Base-by-base conservation (phyloP, 345 rosid genomes). In the Garcia nutans region DNA sequence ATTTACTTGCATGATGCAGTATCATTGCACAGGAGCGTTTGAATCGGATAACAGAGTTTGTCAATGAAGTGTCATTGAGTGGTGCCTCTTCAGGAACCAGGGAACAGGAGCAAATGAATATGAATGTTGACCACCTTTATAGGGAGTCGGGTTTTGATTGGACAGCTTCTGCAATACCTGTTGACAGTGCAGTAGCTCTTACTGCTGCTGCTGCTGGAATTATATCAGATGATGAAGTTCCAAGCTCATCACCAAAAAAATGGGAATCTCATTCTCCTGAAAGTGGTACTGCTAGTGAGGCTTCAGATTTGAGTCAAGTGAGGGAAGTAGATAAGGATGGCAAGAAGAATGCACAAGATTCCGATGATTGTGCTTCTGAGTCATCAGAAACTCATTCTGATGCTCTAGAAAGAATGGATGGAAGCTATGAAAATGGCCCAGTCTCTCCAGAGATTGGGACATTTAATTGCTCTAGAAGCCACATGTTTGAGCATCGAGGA, bases 11-110 rank as follows among this genome's bases (percentile, higher is more conserved):
- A 77, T 83, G 82, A 73, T 90, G 94, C 93, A 96, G 99, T 75
- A 91, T 96, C 79, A 87, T 93, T 72, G 92, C 99, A 73, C 99
- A 96, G 81, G 99, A 96, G 89, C 98, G 98, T 57, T 88, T 96
- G 81, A 92, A 89, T 77, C 84, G 99, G 78, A 90, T 93, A 81
- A 93, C 99, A 37, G 88, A 89, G 62, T 90, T 92, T 84, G 87
- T 93, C 77, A 84, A 74, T 77, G 98, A 91, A 83, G 74, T 93
- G 86, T 87, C 97, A 61, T 85, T 88, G 62, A 85, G 84, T 79
- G 77, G 71, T 50, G 45, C 73, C 73, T 90, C 90, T 70, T 84
- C 87, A 42, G 49, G 68, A 10, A 61, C 90, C 58, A 86, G 84
- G 75, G 56, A 41, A 72, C 81, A 85, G 26, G 88, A 86, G 73